These are phyloP conservation scores for Phragmites australis DNA, from an alignment of 176 grass and related monocot species.

Conservation along the genomic window DNA sequence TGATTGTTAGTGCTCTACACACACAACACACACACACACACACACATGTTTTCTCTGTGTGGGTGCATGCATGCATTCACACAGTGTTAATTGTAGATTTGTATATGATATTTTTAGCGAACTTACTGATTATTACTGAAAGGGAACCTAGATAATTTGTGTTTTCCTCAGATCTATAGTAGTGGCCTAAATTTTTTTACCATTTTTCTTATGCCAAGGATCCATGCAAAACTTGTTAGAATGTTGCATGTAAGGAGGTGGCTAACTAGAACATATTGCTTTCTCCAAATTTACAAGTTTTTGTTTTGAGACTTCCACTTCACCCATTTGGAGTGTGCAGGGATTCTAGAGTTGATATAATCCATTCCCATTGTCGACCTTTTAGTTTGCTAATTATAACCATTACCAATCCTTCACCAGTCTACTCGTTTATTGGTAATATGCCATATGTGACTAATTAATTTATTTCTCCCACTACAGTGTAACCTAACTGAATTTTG, in stretches of 20 bases:
- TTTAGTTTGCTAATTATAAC: too few relatives aligned
- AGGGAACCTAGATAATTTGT: constrained; percentile 1
- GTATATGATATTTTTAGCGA: constrained; percentile 7
- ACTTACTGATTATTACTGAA: not conserved
- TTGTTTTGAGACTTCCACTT: not conserved
- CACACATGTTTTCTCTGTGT: not conserved
- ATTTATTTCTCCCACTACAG: too few relatives aligned
- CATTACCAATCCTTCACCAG: too few relatives aligned
- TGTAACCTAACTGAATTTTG: too few relatives aligned
- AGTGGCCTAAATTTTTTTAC: not conserved
- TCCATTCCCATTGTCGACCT: not conserved
- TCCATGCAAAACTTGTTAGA: not conserved
- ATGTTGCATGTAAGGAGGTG: not conserved
- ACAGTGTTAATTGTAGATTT: not conserved
- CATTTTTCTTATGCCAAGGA: not conserved
- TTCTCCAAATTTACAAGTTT: constrained; percentile 5
- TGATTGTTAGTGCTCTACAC: constrained; percentile 21
- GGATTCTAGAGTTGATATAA: constrained; percentile 15
- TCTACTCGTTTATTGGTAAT: too few relatives aligned
- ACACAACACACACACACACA: too few relatives aligned
- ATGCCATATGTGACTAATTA: too few relatives aligned
- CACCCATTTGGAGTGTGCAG: not conserved
- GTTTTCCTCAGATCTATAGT: not conserved
- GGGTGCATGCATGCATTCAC: constrained; percentile 9
- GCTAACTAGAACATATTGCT: not conserved